Conservation (phyloP, 2,329 filamentous ascomycete genomes). For the Aspergillus tanneri region DNA sequence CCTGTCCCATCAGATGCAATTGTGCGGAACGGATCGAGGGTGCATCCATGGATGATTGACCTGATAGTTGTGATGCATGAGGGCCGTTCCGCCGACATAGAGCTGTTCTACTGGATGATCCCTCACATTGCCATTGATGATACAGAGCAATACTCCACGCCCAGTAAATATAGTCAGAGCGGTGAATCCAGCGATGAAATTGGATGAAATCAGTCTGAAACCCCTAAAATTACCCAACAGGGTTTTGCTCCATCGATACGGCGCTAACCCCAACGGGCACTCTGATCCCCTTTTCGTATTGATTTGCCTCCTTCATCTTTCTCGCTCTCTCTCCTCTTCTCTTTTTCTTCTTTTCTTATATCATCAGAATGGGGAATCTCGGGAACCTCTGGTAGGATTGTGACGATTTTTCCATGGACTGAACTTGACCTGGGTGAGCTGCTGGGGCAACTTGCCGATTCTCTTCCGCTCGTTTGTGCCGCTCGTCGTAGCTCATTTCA, state of each 20-base stretch:
- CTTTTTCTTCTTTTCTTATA: constrained; percentile 13
- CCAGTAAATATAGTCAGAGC: too few relatives aligned
- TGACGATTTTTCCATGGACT: constrained; percentile 24
- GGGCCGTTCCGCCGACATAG: background rate
- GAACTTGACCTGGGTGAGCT: constrained; percentile 6
- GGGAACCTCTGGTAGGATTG: constrained; percentile 31
- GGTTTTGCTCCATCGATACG: background rate
- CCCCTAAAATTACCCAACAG: background rate
- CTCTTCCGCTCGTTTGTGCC: constrained; percentile 12
- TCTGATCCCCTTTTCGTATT: background rate
- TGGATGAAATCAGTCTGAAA: background rate
- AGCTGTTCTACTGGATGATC: background rate
- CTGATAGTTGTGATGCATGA: background rate
- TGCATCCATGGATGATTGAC: too few relatives aligned
- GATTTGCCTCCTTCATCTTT: constrained; percentile 10
- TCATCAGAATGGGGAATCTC: constrained; percentile 22
- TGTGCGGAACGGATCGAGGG: too few relatives aligned
- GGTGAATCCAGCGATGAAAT: background rate
- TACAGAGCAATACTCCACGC: too few relatives aligned
- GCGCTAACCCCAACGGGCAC: background rate
- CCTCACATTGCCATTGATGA: background rate
- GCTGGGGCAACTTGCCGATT: constrained; percentile 15
- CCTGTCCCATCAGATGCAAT: too few relatives aligned
- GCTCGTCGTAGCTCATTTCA: constrained; percentile 6
- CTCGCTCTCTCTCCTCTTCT: constrained; percentile 19